Evolutionary conservation across 257 asterid genomes (phyloP).

Genomic region (Przewalskia tangutica): DNA sequence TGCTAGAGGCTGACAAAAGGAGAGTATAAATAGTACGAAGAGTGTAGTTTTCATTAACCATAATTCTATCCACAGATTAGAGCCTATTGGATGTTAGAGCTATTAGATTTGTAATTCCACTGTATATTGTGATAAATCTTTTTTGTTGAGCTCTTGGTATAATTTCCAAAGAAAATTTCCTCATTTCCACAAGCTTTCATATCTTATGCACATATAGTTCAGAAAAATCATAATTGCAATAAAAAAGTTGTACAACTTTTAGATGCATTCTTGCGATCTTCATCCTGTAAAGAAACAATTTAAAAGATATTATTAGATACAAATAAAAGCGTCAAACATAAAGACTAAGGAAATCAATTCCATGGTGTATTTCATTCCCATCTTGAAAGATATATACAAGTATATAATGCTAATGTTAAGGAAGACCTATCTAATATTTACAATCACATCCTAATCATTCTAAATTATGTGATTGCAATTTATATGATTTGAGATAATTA

Average conservation of each 20-base stretch:
- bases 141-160: not conserved
- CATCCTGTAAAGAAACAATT: not conserved
- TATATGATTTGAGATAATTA: too few relatives aligned
- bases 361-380: too few relatives aligned
- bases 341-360: too few relatives aligned
- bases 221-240: too few relatives aligned
- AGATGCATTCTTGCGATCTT: not conserved
- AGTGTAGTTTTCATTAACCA: not conserved
- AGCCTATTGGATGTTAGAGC: not conserved
- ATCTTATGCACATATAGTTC: not conserved
- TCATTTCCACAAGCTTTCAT: not conserved
- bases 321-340: not conserved
- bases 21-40: not conserved
- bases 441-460: too few relatives aligned
- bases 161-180: not conserved
- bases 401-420: too few relatives aligned
- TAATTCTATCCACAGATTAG: not conserved
- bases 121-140: not conserved
- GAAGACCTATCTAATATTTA: too few relatives aligned
- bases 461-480: too few relatives aligned
- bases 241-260: not conserved
- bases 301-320: not conserved
- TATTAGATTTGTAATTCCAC: not conserved
- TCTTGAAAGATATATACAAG: too few relatives aligned
- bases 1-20: not conserved